Evolutionary conservation across 257 asterid genomes (phyloP), one percentile per base, ranked within the genome.

Genomic region (Solanum commersonii): DNA sequence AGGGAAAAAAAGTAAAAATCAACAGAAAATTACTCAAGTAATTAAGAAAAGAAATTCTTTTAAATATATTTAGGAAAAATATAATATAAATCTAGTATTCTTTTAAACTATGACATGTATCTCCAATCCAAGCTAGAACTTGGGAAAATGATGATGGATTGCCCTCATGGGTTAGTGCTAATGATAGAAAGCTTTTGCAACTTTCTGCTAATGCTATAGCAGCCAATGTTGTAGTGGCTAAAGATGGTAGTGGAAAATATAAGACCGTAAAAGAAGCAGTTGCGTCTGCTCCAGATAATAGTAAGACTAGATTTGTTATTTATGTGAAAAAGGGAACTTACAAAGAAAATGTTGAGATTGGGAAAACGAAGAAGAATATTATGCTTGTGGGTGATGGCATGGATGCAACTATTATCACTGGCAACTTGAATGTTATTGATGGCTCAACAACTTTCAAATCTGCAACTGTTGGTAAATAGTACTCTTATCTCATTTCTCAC

Each of bases 371-470:
- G 72, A 88, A 37, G 79, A 89, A 90, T 84, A 6, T 92, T n/a
- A 89, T 92, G 92, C 68, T 92, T 35, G 87, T 90, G 12, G 94
- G 92, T 29, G 94, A 92, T 31, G 94, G 92, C 20, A 87, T 88
- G 91, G 89, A 90, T 65, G 77, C 85, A 0, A 92, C 94, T 9
- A 88, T 78, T n/a, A 90, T 92, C 4, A 89, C 91, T 11, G 94
- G 92, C 10, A 90, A 85, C 91, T 79, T 87, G 87, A 90, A 89
- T 37, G 87, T 88, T 34, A 46, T 89, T 0, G 94, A 92, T 52
- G 92, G 92, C 6, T 18, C 91, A 16, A 77, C 91, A 25, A 89
- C 92, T n/a, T 92, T 88, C 42, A 63, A 89, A 0, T 86, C 92
- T 67, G 92, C 92, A 3, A 90, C 94, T n/a, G 92, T 90, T 89